Base-by-base conservation (phyloP, 768 basidiomycete genomes). In the Chlorophyllum brunneum region DNA sequence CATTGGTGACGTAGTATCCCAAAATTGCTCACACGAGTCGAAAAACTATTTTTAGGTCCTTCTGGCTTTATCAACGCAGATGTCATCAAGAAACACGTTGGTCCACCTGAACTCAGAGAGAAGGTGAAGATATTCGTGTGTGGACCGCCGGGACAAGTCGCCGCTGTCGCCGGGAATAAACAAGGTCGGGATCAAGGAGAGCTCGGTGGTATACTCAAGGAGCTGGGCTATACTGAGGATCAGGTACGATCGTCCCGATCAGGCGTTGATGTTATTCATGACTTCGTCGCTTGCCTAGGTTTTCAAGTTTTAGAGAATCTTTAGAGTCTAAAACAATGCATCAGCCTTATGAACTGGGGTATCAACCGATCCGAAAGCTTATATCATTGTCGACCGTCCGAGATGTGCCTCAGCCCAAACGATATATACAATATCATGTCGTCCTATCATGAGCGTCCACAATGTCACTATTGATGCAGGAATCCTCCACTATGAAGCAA, bases 41-140 rank as follows among this genome's bases (percentile, higher is more conserved):
- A 44, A 31, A 34, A 40, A 29, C 20, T 43, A 23, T 58, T 33
- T 42, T 15, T 59, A 79, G 88, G 87, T 44, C 74, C 77, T 20
- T 79, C 74, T 22, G 95, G 97, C 1, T 95, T 80, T 70, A 75
- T 98, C 53, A 81, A 76, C 43, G 67, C 76, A 46, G 85, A 90
- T 38, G 67, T 93, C 45, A 75, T 98, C 62, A 81, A 84, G 70
- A 73, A 87, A 61, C 72, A 92, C 61, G 75, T 94, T 55, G 78
- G 84, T 1, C 74, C 85, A 0, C 68, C 88, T 18, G 72, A 74
- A 8, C 65, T 83, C 13, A 79, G 77, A 6, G 82, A 90, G 52
- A 95, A 93, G 70, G 77, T 92, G 60, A 95, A 94, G 74, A 70
- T 95, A 51, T 90, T 94, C 65, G 70, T 98, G 20, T 98, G 95